Conservation (phyloP, 2,329 filamentous ascomycete species). For the Cucurbitaria berberidis region DNA sequence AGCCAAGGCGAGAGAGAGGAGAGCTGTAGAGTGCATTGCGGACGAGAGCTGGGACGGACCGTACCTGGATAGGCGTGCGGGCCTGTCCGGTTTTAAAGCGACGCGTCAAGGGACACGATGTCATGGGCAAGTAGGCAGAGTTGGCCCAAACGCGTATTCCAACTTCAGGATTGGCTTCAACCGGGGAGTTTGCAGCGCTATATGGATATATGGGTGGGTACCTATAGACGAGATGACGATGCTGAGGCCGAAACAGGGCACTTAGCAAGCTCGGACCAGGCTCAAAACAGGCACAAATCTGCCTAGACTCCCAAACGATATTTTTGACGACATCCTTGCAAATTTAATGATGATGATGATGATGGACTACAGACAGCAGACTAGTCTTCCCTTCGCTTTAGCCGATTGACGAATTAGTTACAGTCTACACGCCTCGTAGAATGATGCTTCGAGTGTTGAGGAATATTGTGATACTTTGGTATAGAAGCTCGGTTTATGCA, state of each 20-base stretch:
- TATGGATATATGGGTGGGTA: no score
- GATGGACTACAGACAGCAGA: no score
- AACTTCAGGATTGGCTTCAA: neutral
- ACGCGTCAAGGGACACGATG: slow-evolving; percentile 5
- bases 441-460: no score
- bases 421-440: no score
- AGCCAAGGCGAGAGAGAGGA: slow-evolving; percentile 35
- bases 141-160: neutral
- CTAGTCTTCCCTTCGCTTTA: no score
- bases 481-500: no score
- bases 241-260: neutral
- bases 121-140: slow-evolving; percentile 2
- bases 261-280: neutral
- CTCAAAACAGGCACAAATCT: neutral
- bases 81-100: slow-evolving; percentile 6
- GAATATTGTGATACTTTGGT: no score
- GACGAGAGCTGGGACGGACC: slow-evolving; percentile 6
- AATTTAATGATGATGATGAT: no score
- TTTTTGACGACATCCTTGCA: neutral
- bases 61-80: slow-evolving; percentile 10
- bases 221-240: neutral
- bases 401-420: no score
- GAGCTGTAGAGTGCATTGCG: slow-evolving; percentile 24
- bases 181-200: neutral
- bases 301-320: neutral